Evolutionary conservation across 2,329 filamentous ascomycete species (phyloP).

Genomic region (Mollisiaceae sp.): DNA sequence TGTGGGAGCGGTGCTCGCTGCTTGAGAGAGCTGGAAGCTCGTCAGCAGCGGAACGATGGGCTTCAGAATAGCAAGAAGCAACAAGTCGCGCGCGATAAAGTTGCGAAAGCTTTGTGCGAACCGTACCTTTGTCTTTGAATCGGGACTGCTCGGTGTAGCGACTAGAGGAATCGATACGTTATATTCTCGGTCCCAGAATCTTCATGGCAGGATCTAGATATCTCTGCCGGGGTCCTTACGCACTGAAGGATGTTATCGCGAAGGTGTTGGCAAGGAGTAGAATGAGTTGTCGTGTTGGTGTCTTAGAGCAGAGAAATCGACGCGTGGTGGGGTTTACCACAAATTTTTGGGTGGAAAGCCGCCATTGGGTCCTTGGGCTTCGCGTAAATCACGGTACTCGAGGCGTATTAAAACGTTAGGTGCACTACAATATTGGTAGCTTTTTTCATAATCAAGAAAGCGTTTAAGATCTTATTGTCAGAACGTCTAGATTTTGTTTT

Average conservation of each 20-base stretch:
- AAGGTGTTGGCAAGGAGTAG: neutral
- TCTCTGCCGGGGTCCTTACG: neutral
- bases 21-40: neutral
- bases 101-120: slow-evolving; percentile 4
- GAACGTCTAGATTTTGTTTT: neutral
- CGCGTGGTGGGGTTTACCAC: neutral
- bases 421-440: neutral
- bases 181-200: slow-evolving; percentile 10
- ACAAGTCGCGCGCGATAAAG: neutral
- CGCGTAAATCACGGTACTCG: neutral
- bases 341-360: slow-evolving; percentile 1
- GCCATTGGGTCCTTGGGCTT: neutral
- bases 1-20: neutral
- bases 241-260: neutral
- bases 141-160: slow-evolving; percentile 19
- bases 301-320: neutral
- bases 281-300: neutral
- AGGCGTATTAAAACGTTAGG: neutral
- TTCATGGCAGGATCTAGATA: slow-evolving; percentile 12
- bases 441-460: neutral
- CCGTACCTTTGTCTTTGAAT: slow-evolving; percentile 19
- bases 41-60: neutral
- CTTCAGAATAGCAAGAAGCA: neutral
- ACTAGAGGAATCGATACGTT: slow-evolving; percentile 1
- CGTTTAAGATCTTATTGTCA: neutral